Percentiles rank a stretch among this genome's conserved stretches.
These are phyloP conservation scores for Coemansia sp. DNA, from an alignment of 192 early-diverging fungal genomes.

Conservation along the genomic window DNA sequence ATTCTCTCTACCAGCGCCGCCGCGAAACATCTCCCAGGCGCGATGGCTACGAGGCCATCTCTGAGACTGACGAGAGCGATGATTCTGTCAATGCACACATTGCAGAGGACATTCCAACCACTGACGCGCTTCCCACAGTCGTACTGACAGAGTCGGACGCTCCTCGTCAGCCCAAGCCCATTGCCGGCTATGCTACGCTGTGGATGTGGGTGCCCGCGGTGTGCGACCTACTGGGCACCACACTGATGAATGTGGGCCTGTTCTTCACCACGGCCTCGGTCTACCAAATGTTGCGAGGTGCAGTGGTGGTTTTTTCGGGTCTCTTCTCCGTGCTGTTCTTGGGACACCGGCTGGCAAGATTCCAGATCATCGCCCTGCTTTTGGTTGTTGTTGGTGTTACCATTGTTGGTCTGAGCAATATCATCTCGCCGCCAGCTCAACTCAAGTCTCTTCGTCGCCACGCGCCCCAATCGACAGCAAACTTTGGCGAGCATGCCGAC, in stretches of 20 bases:
- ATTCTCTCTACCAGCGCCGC: conserved; percentile 28
- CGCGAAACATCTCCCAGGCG: conserved; percentile 1
- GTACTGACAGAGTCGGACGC: background rate
- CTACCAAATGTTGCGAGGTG: conserved; percentile 97
- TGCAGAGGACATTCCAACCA: conserved; percentile 29
- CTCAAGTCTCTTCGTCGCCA: conserved; percentile 6
- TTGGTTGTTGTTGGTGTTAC: conserved; percentile 84
- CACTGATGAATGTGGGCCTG: conserved; percentile 96
- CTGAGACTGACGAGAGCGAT: conserved; percentile 14
- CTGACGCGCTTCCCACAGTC: conserved; percentile 26
- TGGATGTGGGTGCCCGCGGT: conserved; percentile 67
- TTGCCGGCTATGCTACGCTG: conserved; percentile 56
- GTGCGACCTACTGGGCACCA: conserved; percentile 74
- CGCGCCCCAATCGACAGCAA: background rate
- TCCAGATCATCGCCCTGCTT: conserved; percentile 81
- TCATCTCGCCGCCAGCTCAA: conserved; percentile 53
- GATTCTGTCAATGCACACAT: conserved; percentile 4
- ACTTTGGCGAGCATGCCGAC: conserved; percentile 24
- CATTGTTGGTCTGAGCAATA: conserved; percentile 76
- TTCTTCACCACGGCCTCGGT: conserved; percentile 87
- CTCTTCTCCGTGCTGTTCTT: conserved; percentile 86
- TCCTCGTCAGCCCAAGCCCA: conserved; percentile 35
- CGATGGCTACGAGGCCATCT: conserved; percentile 39
- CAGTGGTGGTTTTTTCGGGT: conserved; percentile 93
- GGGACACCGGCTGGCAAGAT: conserved; percentile 68